Evolutionary conservation across 129 eudicot species (phyloP), one percentile per base, ranked within the genome.

Genomic region (Flaveria brownii): DNA sequence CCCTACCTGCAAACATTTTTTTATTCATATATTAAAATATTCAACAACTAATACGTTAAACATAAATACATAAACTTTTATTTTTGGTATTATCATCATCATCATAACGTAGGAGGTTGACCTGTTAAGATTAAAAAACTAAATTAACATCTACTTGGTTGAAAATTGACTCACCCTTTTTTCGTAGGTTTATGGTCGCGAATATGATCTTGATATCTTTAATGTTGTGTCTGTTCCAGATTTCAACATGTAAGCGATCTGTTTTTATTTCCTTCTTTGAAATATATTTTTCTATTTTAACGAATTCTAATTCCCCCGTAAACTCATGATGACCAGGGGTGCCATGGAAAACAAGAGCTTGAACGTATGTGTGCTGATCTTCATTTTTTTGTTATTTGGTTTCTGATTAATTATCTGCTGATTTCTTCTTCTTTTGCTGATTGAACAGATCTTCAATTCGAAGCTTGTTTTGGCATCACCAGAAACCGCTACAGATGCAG

Each of bases 301-400:
- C 67, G 52, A 12, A 56, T 52, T 13, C 16, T 10, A 59, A 39
- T 51, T 51, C 20, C 72, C 7, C 74, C 9, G 60, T 16, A 14
- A 73, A 63, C 51, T 76, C 41, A 46, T 85, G 78, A 62, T 82
- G 75, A 36, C 67, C 88, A 93, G 98, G 98, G 98, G 98, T 62
- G 98, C 98, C 69, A 94, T 94, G 98, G 98, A 94, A 81, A 94
- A 94, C 84, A 94, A 94, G 87, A 94, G 98, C 72, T 77, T 94
- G 81, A 94, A 94, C 78, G 98, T 93, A 91, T 33, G 93, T 23
- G 36, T 68, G 1, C 5, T 33, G 15, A 2, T 64, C 9, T 55
- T 63, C 13, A 12, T 18, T 18, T n/a, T 9, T 11, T n/a, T 12
- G n/a, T 28, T 5, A 8, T 61, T 39, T 3, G 1, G 2, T 41